Conservation (phyloP, 257 asterid genomes). For the Gynochthodes officinalis region DNA sequence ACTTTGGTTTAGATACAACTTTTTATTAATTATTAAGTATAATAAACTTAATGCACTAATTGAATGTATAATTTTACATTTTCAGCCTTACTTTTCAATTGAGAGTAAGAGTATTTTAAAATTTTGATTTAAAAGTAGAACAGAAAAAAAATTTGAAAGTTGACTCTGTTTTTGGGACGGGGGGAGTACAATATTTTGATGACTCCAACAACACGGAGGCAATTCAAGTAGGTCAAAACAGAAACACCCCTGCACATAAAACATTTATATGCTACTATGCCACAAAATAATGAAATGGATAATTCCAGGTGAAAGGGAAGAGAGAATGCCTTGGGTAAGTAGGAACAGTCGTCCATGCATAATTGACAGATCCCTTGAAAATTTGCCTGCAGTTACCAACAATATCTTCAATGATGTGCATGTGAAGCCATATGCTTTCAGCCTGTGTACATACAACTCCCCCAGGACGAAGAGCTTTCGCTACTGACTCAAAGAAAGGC, state of each 20-base stretch:
- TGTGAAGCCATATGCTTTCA: conserved; percentile 99
- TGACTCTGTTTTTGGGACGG: too few species aligned
- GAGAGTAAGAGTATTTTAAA: too few species aligned
- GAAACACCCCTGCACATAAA: too few species aligned
- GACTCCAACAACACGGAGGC: background rate
- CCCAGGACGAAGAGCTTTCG: conserved; percentile 98
- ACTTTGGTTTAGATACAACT: too few species aligned
- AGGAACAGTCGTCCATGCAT: conserved; percentile 99
- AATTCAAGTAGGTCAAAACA: too few species aligned
- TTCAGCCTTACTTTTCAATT: too few species aligned
- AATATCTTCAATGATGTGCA: conserved; percentile 91
- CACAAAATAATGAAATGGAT: background rate
- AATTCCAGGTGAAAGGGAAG: background rate
- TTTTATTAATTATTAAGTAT: too few species aligned
- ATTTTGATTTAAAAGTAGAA: too few species aligned
- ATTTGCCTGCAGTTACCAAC: conserved; percentile 85
- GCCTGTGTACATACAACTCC: conserved; percentile 99
- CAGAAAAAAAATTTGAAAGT: too few species aligned
- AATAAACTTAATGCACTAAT: too few species aligned
- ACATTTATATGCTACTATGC: background rate
- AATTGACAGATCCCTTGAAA: conserved; percentile 93
- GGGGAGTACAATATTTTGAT: too few species aligned
- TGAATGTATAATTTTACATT: too few species aligned
- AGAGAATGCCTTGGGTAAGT: conserved; percentile 80
- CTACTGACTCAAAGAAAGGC: conserved; percentile 83